Conservation (phyloP, 495 filamentous ascomycete species). For the Astrocystis sublimbata region DNA sequence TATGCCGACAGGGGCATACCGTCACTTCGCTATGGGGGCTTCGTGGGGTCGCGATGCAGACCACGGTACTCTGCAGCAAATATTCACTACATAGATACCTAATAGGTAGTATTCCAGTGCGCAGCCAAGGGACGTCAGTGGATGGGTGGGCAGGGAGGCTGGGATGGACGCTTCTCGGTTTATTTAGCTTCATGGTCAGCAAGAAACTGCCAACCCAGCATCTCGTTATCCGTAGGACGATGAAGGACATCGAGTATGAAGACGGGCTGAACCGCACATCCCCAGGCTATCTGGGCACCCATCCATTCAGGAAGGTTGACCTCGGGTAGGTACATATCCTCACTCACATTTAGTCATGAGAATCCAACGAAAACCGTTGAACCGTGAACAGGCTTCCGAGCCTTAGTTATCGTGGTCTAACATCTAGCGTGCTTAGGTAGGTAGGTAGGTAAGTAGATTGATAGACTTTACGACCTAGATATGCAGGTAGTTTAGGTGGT, state of each 20-base stretch:
- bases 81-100: no score
- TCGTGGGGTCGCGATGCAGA: slow-evolving; percentile 16
- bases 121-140: slow-evolving; percentile 17
- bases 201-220: not conserved
- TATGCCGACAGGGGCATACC: not conserved
- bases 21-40: not conserved
- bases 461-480: not conserved
- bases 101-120: no score
- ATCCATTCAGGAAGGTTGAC: not conserved
- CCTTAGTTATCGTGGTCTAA: no score
- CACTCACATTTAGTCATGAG: no score
- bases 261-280: not conserved
- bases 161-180: not conserved
- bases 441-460: not conserved
- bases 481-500: not conserved
- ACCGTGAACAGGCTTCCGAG: no score
- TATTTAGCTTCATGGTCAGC: slow-evolving; percentile 6
- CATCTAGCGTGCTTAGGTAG: not conserved
- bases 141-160: not conserved
- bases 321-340: no score
- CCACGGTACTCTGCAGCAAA: slow-evolving; percentile 20
- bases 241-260: not conserved
- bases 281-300: not conserved
- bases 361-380: not conserved
- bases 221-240: not conserved